phyloP scores from a whole-genome alignment of 306 rosid genomes.

The Gillenia trifoliata region DNA sequence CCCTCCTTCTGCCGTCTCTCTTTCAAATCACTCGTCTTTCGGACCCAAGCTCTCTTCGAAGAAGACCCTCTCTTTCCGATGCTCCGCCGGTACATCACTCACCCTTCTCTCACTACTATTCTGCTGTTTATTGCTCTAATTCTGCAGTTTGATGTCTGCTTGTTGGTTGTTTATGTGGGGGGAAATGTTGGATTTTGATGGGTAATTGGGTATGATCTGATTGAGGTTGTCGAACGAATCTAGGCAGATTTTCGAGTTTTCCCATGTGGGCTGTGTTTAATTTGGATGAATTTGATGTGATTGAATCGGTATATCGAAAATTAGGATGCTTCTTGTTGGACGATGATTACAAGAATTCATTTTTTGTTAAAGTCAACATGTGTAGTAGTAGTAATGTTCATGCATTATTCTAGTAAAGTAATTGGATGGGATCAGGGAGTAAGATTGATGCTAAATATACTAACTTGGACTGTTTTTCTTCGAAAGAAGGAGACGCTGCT shows the following conservation, averaged over 20 bases:
- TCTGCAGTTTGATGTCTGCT: neutral
- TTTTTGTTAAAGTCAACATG: neutral
- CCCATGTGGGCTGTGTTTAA: neutral
- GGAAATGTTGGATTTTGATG: neutral
- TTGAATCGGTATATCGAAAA: neutral
- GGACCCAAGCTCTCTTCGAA: conserved; percentile 23
- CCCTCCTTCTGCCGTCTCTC: conserved; percentile 17
- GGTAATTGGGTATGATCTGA: no score
- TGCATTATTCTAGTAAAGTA: no score
- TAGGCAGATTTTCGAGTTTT: neutral
- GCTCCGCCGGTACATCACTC: conserved; percentile 56
- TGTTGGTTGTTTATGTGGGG: neutral
- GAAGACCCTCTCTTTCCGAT: conserved; percentile 37
- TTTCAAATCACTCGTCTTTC: conserved; percentile 14
- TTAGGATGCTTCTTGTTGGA: neutral
- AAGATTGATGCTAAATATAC: neutral
- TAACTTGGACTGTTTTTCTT: neutral
- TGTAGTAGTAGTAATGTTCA: neutral
- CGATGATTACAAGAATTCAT: neutral
- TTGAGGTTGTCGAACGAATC: no score
- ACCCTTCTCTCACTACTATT: neutral
- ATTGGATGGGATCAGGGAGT: neutral
- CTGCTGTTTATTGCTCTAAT: neutral
- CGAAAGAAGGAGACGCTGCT: neutral
- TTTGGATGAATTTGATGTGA: neutral